phyloP scores from a whole-genome alignment of 805 yeast genomes.

The Suhomyces xylopsoci region DNA sequence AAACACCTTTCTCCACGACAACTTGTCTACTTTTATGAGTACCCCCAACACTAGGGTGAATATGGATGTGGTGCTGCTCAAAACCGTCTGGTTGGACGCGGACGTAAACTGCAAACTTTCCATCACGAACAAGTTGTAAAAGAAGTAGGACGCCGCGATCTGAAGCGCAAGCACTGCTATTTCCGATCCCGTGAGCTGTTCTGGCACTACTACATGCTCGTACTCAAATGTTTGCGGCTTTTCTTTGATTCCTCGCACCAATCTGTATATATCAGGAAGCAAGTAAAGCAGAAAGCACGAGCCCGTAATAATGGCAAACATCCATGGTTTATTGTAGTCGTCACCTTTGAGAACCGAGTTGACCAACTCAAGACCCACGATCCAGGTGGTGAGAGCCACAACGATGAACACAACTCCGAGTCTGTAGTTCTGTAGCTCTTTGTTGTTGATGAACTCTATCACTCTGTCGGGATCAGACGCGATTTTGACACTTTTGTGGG shows the following conservation, averaged over 20 bases:
- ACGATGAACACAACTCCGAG: conserved; percentile 43
- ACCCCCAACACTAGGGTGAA: conserved; percentile 48
- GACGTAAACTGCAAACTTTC: conserved; percentile 47
- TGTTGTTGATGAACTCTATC: conserved; percentile 34
- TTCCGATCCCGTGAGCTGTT: conserved; percentile 25
- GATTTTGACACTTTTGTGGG: conserved; percentile 1
- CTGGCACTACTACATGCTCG: conserved; percentile 6
- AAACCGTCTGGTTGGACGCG: conserved; percentile 51
- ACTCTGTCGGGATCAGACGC: conserved; percentile 22
- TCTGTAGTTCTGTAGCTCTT: conserved; percentile 43
- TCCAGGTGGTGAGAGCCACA: conserved; percentile 46
- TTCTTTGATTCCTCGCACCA: not conserved
- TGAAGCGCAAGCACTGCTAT: conserved; percentile 35
- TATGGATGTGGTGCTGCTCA: conserved; percentile 50
- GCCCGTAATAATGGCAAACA: conserved; percentile 49
- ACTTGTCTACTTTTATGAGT: conserved; percentile 37
- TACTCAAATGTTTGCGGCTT: not conserved
- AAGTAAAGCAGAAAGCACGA: conserved; percentile 46
- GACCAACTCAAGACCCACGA: conserved; percentile 47
- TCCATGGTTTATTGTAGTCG: conserved; percentile 46
- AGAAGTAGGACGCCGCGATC: conserved; percentile 40
- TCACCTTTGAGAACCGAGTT: conserved; percentile 48
- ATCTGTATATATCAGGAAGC: conserved; percentile 28
- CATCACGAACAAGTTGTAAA: conserved; percentile 40
- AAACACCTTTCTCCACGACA: conserved; percentile 38